phyloP scores from a whole-genome alignment of 805 yeast species.

The Helenozyma rhizophorensis region DNA sequence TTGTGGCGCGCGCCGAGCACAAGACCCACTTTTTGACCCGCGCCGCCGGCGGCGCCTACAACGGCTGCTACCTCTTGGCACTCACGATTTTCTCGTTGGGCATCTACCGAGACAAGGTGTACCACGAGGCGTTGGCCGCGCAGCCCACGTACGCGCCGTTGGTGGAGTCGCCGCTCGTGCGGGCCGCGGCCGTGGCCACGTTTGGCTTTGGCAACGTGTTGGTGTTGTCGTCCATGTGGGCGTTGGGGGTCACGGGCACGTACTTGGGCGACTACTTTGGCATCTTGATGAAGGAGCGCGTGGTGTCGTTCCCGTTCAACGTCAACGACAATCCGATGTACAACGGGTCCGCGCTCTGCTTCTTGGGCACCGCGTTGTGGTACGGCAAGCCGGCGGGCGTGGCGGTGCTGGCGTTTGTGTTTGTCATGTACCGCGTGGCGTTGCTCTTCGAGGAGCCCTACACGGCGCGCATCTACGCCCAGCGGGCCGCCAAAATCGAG shows the following conservation, averaged over 20 bases:
- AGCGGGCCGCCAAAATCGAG: constrained; percentile 40
- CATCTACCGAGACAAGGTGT: constrained; percentile 69
- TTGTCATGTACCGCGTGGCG: constrained; percentile 78
- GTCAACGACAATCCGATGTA: constrained; percentile 94
- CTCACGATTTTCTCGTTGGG: constrained; percentile 81
- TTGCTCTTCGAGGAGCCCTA: constrained; percentile 92
- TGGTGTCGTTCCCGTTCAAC: constrained; percentile 90
- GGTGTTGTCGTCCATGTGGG: constrained; percentile 84
- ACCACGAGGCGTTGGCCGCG: constrained; percentile 62
- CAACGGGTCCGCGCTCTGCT: constrained; percentile 84
- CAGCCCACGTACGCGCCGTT: constrained; percentile 67
- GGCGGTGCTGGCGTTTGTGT: constrained; percentile 65
- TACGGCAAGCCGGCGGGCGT: constrained; percentile 90
- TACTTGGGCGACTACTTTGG: constrained; percentile 97
- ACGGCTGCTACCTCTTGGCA: constrained; percentile 86
- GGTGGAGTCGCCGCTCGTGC: constrained; percentile 32
- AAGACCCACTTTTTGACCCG: constrained; percentile 73
- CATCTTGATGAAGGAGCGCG: constrained; percentile 84
- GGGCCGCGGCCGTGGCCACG: constrained; percentile 47
- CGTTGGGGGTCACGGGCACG: constrained; percentile 92
- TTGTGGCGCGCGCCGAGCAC: constrained; percentile 84
- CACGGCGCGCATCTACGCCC: constrained; percentile 87
- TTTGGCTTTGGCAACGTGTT: constrained; percentile 75
- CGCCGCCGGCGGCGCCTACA: constrained; percentile 57
- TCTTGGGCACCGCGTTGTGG: constrained; percentile 86